Percentiles rank a stretch among this genome's conserved stretches.
phyloP scores from a whole-genome alignment of 2,329 filamentous ascomycete species.

The Akanthomyces lecanii region DNA sequence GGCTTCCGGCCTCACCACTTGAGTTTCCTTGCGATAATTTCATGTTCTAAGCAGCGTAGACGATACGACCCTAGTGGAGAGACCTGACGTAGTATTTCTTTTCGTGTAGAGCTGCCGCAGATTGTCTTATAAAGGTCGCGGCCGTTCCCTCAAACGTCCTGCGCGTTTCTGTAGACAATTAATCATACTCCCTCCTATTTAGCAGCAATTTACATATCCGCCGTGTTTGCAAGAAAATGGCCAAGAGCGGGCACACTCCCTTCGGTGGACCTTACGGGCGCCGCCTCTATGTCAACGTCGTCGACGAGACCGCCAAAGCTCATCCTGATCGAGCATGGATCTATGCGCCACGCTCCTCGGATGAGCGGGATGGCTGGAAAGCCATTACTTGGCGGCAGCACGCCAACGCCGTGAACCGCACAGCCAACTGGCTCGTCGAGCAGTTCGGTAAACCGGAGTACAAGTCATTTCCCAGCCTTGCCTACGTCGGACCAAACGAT shows the following conservation, averaged over 20 bases:
- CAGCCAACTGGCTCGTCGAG: constrained; percentile 32
- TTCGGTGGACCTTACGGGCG: constrained; percentile 22
- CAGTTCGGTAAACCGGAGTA: constrained; percentile 25
- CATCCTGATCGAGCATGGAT: constrained; percentile 34
- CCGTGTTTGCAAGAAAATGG: not conserved
- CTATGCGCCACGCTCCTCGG: constrained; percentile 30
- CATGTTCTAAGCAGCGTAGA: too few species aligned
- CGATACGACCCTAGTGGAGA: not conserved
- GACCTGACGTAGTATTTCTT: not conserved
- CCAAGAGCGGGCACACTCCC: not conserved
- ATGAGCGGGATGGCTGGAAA: constrained; percentile 39
- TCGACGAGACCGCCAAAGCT: constrained; percentile 34
- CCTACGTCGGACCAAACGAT: constrained; percentile 41
- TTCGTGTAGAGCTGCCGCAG: too few species aligned
- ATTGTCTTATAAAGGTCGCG: not conserved
- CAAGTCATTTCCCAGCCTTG: constrained; percentile 35
- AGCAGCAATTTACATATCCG: not conserved
- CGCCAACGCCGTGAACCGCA: constrained; percentile 38
- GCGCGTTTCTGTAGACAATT: not conserved
- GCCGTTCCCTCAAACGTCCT: not conserved
- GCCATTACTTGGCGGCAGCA: constrained; percentile 34
- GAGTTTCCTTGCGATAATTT: not conserved
- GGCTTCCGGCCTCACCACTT: not conserved
- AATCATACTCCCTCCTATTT: too few species aligned
- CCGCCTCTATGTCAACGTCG: constrained; percentile 35